These are phyloP conservation scores for Pichia heedii DNA, from an alignment of 805 yeast species.

Conservation along the genomic window DNA sequence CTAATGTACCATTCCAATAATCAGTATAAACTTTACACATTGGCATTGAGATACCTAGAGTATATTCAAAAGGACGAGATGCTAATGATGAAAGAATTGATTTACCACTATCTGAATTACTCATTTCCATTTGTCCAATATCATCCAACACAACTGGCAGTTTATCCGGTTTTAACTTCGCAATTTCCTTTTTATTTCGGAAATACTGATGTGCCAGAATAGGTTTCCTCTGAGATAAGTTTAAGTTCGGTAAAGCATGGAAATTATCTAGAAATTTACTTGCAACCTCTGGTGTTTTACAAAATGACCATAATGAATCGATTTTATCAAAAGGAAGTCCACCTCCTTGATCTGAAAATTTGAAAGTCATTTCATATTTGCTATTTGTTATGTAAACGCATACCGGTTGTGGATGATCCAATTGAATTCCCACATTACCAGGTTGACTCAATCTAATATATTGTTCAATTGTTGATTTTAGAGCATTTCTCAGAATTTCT, in stretches of 20 bases:
- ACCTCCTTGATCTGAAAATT: constrained; percentile 87
- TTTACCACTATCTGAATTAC: constrained; percentile 17
- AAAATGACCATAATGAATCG: constrained; percentile 77
- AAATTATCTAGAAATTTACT: constrained; percentile 51
- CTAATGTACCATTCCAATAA: constrained; percentile 91
- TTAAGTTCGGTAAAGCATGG: constrained; percentile 60
- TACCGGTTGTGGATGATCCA: constrained; percentile 54
- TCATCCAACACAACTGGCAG: constrained; percentile 22
- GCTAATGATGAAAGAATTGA: constrained; percentile 58
- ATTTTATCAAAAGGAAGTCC: constrained; percentile 60
- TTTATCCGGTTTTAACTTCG: constrained; percentile 2
- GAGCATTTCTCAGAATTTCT: constrained; percentile 77
- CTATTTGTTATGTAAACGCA: constrained; percentile 64
- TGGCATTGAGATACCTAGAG: constrained; percentile 83
- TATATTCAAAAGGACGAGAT: constrained; percentile 63
- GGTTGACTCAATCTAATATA: constrained; percentile 24
- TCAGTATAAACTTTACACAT: constrained; percentile 90
- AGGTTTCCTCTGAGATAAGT: constrained; percentile 26
- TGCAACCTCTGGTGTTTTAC: constrained; percentile 57
- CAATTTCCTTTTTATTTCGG: neutral
- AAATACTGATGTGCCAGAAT: constrained; percentile 14
- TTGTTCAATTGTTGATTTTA: constrained; percentile 65
- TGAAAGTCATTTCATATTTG: constrained; percentile 56
- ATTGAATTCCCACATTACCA: constrained; percentile 9
- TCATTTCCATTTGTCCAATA: constrained; percentile 26